Conservation (phyloP, 1,139 yeast species). For the Groenewaldozyma sp. region DNA sequence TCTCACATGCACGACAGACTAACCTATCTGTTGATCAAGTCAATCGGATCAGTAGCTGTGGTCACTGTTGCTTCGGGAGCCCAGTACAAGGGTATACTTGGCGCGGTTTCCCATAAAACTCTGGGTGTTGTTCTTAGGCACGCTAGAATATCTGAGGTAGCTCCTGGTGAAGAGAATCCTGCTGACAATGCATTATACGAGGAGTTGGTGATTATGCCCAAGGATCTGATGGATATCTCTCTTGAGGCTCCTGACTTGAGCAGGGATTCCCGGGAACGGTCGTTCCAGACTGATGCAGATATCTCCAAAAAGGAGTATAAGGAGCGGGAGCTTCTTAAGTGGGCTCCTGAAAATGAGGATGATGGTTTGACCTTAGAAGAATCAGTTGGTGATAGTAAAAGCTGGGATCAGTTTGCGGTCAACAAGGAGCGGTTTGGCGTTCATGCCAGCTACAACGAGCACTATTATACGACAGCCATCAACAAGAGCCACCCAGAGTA, state of each 20-base stretch:
- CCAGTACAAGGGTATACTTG: constrained; percentile 47
- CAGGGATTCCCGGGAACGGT: constrained; percentile 13
- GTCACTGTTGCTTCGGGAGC: constrained; percentile 59
- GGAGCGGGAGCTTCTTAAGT: constrained; percentile 69
- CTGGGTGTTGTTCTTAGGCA: constrained; percentile 47
- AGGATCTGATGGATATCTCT: constrained; percentile 58
- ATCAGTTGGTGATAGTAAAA: constrained; percentile 34
- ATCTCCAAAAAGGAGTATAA: constrained; percentile 45
- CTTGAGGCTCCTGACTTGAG: constrained; percentile 38
- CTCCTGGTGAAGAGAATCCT: constrained; percentile 32
- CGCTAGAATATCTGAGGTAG: constrained; percentile 37
- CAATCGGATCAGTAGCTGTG: constrained; percentile 47
- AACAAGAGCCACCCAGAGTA: constrained; percentile 70
- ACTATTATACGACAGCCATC: constrained; percentile 78
- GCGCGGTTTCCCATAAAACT: constrained; percentile 35
- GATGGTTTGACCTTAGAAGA: constrained; percentile 27
- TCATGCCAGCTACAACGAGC: constrained; percentile 79
- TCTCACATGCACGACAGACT: constrained; percentile 41
- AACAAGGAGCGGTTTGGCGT: constrained; percentile 86
- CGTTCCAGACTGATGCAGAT: constrained; percentile 76
- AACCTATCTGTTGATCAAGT: constrained; percentile 40
- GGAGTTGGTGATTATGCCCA: constrained; percentile 43
- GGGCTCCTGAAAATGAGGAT: constrained; percentile 64
- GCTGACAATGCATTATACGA: constrained; percentile 32
- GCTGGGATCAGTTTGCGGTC: constrained; percentile 92